These are phyloP conservation scores for Phytophthora fragariaefolia DNA, from an alignment of 352 stramenopile genomes.

Conservation along the genomic window DNA sequence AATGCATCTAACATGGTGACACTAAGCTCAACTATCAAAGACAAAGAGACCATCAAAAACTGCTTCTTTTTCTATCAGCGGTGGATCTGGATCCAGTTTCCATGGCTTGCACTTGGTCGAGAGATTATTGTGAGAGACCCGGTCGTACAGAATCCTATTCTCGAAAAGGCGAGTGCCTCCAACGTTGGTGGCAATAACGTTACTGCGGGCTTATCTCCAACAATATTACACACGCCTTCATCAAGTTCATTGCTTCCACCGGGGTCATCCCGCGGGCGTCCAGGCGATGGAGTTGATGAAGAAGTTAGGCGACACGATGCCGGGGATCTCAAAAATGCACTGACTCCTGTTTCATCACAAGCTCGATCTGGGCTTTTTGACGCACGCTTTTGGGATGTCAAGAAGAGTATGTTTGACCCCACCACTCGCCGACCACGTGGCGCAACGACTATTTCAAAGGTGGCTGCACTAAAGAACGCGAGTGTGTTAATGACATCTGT, in stretches of 20 bases:
- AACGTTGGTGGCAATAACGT: constrained; percentile 2
- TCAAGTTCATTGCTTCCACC: constrained; percentile 16
- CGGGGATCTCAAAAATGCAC: not conserved
- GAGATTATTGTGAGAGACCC: constrained; percentile 69
- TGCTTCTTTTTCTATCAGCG: constrained; percentile 92
- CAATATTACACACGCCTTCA: constrained; percentile 12
- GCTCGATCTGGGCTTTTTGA: constrained; percentile 51
- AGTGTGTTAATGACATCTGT: constrained; percentile 46
- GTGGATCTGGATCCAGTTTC: constrained; percentile 94
- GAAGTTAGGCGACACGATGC: constrained; percentile 20
- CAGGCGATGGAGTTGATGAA: constrained; percentile 32
- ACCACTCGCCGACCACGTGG: constrained; percentile 46
- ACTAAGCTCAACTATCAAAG: constrained; percentile 25
- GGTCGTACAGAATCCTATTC: constrained; percentile 42
- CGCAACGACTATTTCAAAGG: constrained; percentile 49
- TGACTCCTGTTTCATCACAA: constrained; percentile 10
- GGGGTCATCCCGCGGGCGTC: constrained; percentile 15
- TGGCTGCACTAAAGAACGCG: constrained; percentile 51
- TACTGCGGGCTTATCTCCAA: not conserved
- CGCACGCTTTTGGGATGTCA: constrained; percentile 73
- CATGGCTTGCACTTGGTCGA: constrained; percentile 88
- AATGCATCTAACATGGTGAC: constrained; percentile 20
- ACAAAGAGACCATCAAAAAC: constrained; percentile 60
- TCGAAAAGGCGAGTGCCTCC: constrained; percentile 33
- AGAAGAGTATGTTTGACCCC: constrained; percentile 67